Evolutionary conservation across 352 stramenopile species (phyloP).

Genomic region (Phytophthora melonis): DNA sequence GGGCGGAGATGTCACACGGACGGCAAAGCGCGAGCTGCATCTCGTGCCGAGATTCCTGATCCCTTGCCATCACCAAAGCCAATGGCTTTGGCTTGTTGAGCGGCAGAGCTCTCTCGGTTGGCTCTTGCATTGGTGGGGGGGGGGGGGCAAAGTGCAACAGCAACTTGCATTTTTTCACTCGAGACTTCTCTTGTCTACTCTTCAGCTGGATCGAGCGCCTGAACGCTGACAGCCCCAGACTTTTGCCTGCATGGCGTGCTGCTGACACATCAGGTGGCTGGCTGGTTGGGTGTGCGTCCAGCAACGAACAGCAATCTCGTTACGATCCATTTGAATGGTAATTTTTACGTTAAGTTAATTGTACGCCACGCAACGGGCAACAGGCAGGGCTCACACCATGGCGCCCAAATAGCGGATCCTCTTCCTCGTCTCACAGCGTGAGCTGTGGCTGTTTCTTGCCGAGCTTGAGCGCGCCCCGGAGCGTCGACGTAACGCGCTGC

Average conservation of each 20-base stretch:
- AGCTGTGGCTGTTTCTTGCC: conserved; percentile 19
- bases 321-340: conserved; percentile 1
- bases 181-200: background rate
- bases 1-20: conserved; percentile 20
- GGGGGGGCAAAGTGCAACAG: too few relatives aligned
- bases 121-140: too few relatives aligned
- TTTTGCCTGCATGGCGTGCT: background rate
- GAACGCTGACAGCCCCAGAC: too few relatives aligned
- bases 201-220: background rate
- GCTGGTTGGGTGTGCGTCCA: background rate
- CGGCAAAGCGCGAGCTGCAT: background rate
- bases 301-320: background rate
- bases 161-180: too few relatives aligned
- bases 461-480: conserved; percentile 28
- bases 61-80: background rate
- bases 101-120: background rate
- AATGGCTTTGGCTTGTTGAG: background rate
- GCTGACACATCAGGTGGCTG: conserved; percentile 3
- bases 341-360: conserved; percentile 35
- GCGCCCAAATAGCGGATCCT: background rate
- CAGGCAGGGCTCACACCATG: conserved; percentile 8
- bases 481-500: conserved; percentile 22
- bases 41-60: background rate
- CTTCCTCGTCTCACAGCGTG: conserved; percentile 16
- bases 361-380: conserved; percentile 22